phyloP scores from a whole-genome alignment of 345 rosid species.

The Draba incana region DNA sequence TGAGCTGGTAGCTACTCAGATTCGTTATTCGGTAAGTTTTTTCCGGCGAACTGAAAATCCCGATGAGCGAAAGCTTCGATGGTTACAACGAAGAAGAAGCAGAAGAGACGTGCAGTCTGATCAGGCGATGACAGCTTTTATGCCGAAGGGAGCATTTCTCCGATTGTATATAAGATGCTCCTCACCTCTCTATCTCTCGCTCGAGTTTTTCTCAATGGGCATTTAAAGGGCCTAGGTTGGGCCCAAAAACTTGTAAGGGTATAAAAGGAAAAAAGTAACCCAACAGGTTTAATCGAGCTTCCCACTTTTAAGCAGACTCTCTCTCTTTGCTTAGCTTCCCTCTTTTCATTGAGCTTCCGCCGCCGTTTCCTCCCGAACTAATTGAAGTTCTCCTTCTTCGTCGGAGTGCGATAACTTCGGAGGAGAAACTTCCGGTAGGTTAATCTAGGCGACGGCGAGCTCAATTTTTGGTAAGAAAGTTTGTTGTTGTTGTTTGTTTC shows the following conservation, averaged over 20 bases:
- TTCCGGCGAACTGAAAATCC: slow-evolving; percentile 34
- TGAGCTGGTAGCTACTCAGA: slow-evolving; percentile 40
- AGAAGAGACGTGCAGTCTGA: slow-evolving; percentile 43
- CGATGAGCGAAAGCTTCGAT: slow-evolving; percentile 30
- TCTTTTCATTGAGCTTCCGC: slow-evolving; percentile 37
- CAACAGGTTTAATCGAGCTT: slow-evolving; percentile 30
- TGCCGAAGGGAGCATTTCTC: slow-evolving; percentile 37
- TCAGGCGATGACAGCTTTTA: slow-evolving; percentile 45
- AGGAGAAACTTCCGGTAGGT: slow-evolving; percentile 15
- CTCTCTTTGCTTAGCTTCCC: slow-evolving; percentile 13
- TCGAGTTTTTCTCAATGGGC: slow-evolving; percentile 12
- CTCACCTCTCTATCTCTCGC: slow-evolving; percentile 19
- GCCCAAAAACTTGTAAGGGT: not conserved
- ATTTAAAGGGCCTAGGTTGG: not conserved
- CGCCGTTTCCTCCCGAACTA: slow-evolving; percentile 41
- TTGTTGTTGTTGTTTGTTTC: not conserved
- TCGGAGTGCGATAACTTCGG: slow-evolving; percentile 13
- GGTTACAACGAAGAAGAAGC: slow-evolving; percentile 36
- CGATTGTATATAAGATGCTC: slow-evolving; percentile 27
- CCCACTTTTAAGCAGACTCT: slow-evolving; percentile 29
- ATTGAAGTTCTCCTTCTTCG: slow-evolving; percentile 28
- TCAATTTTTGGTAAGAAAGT: slow-evolving; percentile 29
- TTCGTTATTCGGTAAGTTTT: slow-evolving; percentile 2
- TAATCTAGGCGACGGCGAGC: slow-evolving; percentile 30
- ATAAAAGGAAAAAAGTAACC: not conserved